Evolutionary conservation across 2,329 filamentous ascomycete species (phyloP), one percentile per base, ranked within the genome.

Genomic region (Ophiostoma populinum): DNA sequence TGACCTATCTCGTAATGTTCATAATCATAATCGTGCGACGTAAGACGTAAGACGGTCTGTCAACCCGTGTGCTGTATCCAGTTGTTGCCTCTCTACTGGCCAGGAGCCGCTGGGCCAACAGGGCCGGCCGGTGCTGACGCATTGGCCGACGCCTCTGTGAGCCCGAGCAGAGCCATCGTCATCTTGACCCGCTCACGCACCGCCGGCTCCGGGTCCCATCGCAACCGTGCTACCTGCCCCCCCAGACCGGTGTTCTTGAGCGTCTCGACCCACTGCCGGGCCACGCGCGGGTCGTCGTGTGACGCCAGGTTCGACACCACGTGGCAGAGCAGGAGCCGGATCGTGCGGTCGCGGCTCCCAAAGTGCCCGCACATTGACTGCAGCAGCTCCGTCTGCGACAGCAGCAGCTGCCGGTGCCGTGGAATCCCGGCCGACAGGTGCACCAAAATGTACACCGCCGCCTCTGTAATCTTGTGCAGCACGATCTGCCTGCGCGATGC

Each of bases 341-440:
- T 76, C 27, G 79, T 71, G 30, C 70, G 67, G 49, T 80, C 72
- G 28, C 71, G 67, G 53, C 83, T 81, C 30, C 62, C 68, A 46
- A 90, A 80, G 37, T 92, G 75, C 12, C 70, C 70, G 7, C 77
- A 67, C 31, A 93, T 62, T 32, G 78, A 67, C 46, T 69, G 73
- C 40, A 95, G 63, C 5, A 95, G 61, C 10, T 78, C 69, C 2
- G 71, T 77, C 53, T 94, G 85, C 3, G 74, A 65, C 35, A 92
- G 71, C 9, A 92, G 63, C 12, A 82, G 58, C 48, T 86, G 75
- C 37, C 83, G 74, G 54, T 94, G 83, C 20, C 70, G 67, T 3
- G 83, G 74, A 10, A 75, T 63, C 43, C 82, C 82, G 8, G 86
- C 87, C 13, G 85, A 83, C 46, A 95, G 73, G 56, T 95, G 85